phyloP scores from a whole-genome alignment of 495 filamentous ascomycete species.

The Letharia columbiana region DNA sequence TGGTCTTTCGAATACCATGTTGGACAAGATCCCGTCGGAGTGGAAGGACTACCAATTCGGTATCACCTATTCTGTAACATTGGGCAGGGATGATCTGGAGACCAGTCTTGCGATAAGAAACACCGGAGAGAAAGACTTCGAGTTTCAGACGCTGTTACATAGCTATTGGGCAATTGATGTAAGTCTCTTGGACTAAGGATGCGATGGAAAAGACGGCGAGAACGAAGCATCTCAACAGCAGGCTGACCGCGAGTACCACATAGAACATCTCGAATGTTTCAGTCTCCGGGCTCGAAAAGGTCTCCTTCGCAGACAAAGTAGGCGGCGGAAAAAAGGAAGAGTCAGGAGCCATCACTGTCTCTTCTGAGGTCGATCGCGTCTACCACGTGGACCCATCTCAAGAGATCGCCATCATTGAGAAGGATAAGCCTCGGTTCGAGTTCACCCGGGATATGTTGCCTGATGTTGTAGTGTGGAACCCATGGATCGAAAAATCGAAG shows the following conservation, averaged over 20 bases:
- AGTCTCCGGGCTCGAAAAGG: constrained; percentile 62
- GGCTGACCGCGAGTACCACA: constrained; percentile 4
- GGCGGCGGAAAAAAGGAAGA: constrained; percentile 19
- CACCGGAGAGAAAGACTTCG: constrained; percentile 67
- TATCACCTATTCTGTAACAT: constrained; percentile 84
- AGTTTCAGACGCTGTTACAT: constrained; percentile 88
- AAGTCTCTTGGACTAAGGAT: constrained; percentile 24
- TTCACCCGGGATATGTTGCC: constrained; percentile 70
- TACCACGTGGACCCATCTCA: constrained; percentile 47
- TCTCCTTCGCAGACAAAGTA: constrained; percentile 59
- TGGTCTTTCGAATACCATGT: constrained; percentile 64
- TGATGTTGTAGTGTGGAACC: constrained; percentile 96
- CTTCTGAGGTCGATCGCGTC: constrained; percentile 74
- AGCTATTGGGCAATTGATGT: constrained; percentile 80
- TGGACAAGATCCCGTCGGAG: constrained; percentile 53
- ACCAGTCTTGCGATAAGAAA: constrained; percentile 86
- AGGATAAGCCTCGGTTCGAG: constrained; percentile 54
- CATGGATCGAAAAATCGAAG: constrained; percentile 76
- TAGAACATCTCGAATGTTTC: constrained; percentile 66
- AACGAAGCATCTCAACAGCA: background rate
- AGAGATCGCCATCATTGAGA: constrained; percentile 47
- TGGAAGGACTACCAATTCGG: constrained; percentile 80
- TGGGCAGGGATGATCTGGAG: constrained; percentile 62
- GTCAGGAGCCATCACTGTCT: constrained; percentile 43
- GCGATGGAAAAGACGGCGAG: background rate